Evolutionary conservation across 805 yeast species (phyloP).

Genomic region (Wickerhamiella australiensis): DNA sequence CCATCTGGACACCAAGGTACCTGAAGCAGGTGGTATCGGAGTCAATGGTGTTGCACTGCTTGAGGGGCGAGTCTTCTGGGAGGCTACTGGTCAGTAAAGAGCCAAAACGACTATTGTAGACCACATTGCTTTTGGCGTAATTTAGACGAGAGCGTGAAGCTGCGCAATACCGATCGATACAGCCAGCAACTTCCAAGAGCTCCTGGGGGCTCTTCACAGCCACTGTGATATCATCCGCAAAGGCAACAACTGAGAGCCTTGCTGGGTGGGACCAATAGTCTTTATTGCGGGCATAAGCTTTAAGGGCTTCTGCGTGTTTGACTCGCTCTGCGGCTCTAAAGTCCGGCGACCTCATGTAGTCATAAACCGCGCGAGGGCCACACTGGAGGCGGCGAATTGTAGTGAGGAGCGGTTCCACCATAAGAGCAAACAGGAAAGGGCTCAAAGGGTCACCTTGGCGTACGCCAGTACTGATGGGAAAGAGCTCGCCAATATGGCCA

Average conservation of each 20-base stretch:
- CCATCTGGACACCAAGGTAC: not conserved
- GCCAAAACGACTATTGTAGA: not conserved
- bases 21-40: not conserved
- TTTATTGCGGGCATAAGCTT: not conserved
- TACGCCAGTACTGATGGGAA: not conserved
- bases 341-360: too few species aligned
- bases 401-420: not conserved
- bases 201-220: not conserved
- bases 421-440: not conserved
- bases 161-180: not conserved
- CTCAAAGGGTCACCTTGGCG: conserved; percentile 5
- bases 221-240: conserved; percentile 2
- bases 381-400: not conserved
- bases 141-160: not conserved
- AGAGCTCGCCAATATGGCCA: not conserved
- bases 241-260: not conserved
- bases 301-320: not conserved
- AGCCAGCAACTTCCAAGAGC: not conserved
- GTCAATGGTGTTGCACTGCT: not conserved
- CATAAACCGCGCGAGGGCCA: too few species aligned
- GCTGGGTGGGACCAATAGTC: not conserved
- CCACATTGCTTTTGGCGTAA: not conserved
- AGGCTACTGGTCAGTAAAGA: not conserved
- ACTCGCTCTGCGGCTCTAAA: not conserved
- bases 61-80: not conserved